Evolutionary conservation across 208 protist species (phyloP).

Genomic region (Kentomonas sorsogonicus): DNA sequence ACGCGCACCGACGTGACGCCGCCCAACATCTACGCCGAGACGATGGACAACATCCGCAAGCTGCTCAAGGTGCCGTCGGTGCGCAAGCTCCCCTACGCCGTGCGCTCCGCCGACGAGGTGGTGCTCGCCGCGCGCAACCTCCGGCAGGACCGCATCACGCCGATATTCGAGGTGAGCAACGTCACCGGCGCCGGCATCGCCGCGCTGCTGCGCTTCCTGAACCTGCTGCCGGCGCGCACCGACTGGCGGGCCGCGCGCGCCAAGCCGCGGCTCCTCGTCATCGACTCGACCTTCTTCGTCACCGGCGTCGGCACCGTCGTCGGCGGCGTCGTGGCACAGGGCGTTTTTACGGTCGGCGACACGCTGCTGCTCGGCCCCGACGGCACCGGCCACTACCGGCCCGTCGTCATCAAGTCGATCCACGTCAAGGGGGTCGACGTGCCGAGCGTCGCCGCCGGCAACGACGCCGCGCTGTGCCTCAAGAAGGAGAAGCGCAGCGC

Average conservation of each 20-base stretch:
- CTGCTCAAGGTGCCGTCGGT: conserved; percentile 93
- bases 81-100: conserved; percentile 90
- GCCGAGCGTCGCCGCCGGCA: conserved; percentile 77
- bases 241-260: conserved; percentile 78
- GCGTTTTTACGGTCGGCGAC: conserved; percentile 87
- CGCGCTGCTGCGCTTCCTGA: conserved; percentile 83
- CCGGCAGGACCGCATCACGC: conserved; percentile 73
- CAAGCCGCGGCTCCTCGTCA: conserved; percentile 84
- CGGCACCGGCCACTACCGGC: conserved; percentile 79
- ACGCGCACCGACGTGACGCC: conserved; percentile 97
- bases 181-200: conserved; percentile 92
- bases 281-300: conserved; percentile 91
- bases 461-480: conserved; percentile 90
- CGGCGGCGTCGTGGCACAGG: conserved; percentile 90
- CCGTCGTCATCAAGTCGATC: conserved; percentile 91
- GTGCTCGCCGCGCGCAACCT: conserved; percentile 92
- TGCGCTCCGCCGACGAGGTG: conserved; percentile 88
- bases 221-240: conserved; percentile 86
- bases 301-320: conserved; percentile 95
- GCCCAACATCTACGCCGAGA: conserved; percentile 87
- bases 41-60: conserved; percentile 79
- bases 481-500: conserved; percentile 93
- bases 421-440: conserved; percentile 92
- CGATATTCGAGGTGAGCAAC: conserved; percentile 92
- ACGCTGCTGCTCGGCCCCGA: conserved; percentile 93